Conservation (phyloP, 108 stramenopile species). For the Licmophora abbreviata region DNA sequence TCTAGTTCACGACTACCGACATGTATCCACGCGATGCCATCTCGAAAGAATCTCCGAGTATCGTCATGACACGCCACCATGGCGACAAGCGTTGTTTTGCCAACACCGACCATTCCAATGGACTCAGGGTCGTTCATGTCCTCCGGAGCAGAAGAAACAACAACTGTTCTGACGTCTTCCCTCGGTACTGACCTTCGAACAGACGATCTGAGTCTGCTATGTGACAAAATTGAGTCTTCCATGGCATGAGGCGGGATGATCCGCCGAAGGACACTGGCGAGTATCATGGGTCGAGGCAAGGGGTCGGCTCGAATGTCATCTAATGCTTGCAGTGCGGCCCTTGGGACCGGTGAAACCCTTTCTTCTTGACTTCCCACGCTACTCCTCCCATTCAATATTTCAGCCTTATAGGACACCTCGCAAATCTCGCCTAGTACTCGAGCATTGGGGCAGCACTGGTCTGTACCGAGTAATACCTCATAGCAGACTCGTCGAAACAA, state of each 20-base stretch:
- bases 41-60: slow-evolving; percentile 40
- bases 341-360: slow-evolving; percentile 25
- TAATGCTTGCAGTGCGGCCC: slow-evolving; percentile 36
- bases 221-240: slow-evolving; percentile 26
- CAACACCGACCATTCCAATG: slow-evolving; percentile 41
- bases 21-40: slow-evolving; percentile 60
- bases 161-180: neutral
- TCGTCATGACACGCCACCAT: slow-evolving; percentile 55
- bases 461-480: slow-evolving; percentile 41
- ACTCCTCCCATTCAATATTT: slow-evolving; percentile 12
- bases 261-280: slow-evolving; percentile 38
- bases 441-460: slow-evolving; percentile 62
- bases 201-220: slow-evolving; percentile 32
- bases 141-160: slow-evolving; percentile 43
- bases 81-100: slow-evolving; percentile 67
- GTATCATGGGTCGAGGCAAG: slow-evolving; percentile 19
- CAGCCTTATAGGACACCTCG: slow-evolving; percentile 27
- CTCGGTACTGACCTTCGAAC: slow-evolving; percentile 23
- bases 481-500: slow-evolving; percentile 48
- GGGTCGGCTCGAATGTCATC: slow-evolving; percentile 43
- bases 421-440: slow-evolving; percentile 41
- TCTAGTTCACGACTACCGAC: slow-evolving; percentile 37
- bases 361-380: slow-evolving; percentile 16
- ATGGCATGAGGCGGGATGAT: slow-evolving; percentile 35
- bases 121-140: slow-evolving; percentile 5